Conservation (phyloP, 306 rosid genomes). For the Vicia faba region DNA sequence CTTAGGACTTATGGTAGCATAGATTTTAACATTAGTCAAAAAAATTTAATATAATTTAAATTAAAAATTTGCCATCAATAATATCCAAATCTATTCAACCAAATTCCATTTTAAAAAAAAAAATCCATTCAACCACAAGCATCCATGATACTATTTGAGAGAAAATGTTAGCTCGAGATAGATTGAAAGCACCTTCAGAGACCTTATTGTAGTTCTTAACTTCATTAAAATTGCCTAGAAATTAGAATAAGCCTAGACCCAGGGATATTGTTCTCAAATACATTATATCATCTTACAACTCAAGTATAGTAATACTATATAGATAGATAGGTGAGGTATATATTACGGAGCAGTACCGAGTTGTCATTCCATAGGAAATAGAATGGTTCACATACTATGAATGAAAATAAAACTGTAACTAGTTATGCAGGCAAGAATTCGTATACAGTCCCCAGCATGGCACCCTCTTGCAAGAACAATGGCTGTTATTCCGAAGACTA, state of each 20-base stretch:
- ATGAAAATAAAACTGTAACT: background rate
- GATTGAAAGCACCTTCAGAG: background rate
- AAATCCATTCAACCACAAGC: no score
- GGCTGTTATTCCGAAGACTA: background rate
- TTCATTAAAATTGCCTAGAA: background rate
- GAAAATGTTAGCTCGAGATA: background rate
- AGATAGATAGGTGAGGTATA: background rate
- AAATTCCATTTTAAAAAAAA: no score
- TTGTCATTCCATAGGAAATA: background rate
- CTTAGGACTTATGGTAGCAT: no score
- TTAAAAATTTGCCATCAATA: no score
- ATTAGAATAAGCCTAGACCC: background rate
- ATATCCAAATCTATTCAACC: no score
- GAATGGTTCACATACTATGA: background rate
- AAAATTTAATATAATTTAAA: no score
- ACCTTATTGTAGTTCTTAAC: background rate
- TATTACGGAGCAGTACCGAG: background rate
- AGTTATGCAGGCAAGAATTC: background rate
- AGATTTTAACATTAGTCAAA: no score
- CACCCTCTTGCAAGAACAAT: background rate
- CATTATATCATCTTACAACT: background rate
- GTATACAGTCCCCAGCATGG: background rate
- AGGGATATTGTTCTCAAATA: background rate
- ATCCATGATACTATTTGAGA: no score
- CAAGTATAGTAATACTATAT: background rate